Percentiles rank a stretch among this genome's conserved stretches.
Evolutionary conservation across 2,329 filamentous ascomycete genomes (phyloP).

Genomic region (Elsinoe fawcettii): DNA sequence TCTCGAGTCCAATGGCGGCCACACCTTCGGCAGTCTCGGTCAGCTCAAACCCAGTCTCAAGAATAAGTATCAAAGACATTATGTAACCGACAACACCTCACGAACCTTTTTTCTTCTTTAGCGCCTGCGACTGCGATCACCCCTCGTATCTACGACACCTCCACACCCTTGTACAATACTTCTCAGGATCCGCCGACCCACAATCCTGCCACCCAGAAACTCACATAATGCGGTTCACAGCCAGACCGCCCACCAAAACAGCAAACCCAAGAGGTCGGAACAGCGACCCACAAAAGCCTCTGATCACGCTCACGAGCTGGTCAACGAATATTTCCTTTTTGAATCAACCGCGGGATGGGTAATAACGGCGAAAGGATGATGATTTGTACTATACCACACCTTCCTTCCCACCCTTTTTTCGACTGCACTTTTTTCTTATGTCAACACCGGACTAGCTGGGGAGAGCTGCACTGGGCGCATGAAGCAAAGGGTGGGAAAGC

Average conservation of each 20-base stretch:
- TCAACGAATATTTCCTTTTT: not conserved
- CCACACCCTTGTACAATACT: not conserved
- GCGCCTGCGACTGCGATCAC: not conserved
- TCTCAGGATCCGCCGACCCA: not conserved
- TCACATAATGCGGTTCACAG: conserved; percentile 4
- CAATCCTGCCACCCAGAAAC: not conserved
- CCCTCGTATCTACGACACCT: not conserved
- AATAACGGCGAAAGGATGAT: conserved; percentile 9
- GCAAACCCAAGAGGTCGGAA: not conserved
- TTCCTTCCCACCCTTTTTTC: not conserved
- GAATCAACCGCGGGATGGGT: not conserved
- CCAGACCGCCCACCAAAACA: conserved; percentile 1
- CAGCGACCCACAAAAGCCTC: not conserved
- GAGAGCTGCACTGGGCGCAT: not conserved
- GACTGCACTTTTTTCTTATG: not conserved
- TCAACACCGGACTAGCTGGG: not conserved
- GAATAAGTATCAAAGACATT: conserved; percentile 33
- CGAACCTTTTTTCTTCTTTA: not conserved
- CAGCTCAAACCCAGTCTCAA: conserved; percentile 12
- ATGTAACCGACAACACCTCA: conserved; percentile 23
- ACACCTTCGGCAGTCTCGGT: not conserved
- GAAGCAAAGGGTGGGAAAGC: not conserved
- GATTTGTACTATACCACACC: conserved; percentile 10
- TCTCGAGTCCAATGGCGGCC: conserved; percentile 5
- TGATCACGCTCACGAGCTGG: not conserved